A percentile compares a stretch with the other conserved stretches of the same genome.
Evolutionary conservation across 805 yeast genomes (phyloP).

Genomic region (Allodekkera sacchari): DNA sequence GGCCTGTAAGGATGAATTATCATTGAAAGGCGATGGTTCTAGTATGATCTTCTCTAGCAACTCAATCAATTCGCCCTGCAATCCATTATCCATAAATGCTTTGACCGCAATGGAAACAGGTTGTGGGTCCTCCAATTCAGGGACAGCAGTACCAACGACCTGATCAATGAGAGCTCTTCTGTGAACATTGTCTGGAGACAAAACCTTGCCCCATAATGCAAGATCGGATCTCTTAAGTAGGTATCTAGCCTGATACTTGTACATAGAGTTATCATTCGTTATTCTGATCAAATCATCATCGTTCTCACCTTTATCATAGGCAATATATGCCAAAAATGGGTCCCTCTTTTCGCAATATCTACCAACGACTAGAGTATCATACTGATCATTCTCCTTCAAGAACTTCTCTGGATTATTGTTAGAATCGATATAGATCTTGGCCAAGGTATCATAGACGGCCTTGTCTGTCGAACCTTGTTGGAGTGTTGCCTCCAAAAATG

Average conservation of each 20-base stretch:
- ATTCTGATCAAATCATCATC: conserved; percentile 84
- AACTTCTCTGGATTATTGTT: conserved; percentile 97
- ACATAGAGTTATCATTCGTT: conserved; percentile 97
- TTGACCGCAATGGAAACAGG: conserved; percentile 90
- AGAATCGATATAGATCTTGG: conserved; percentile 95
- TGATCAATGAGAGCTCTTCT: conserved; percentile 91
- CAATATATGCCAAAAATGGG: conserved; percentile 95
- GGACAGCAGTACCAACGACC: conserved; percentile 92
- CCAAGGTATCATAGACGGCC: conserved; percentile 89
- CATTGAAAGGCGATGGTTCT: conserved; percentile 96
- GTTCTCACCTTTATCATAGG: conserved; percentile 91
- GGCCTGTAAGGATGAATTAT: conserved; percentile 92
- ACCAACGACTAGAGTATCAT: conserved; percentile 94
- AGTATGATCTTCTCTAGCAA: conserved; percentile 90
- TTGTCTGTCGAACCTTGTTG: conserved; percentile 80
- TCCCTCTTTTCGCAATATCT: conserved; percentile 98
- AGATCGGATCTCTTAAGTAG: conserved; percentile 82
- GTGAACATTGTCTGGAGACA: conserved; percentile 68
- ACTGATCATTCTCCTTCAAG: conserved; percentile 80
- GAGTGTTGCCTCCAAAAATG: conserved; percentile 85
- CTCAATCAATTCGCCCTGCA: conserved; percentile 90
- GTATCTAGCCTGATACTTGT: conserved; percentile 98
- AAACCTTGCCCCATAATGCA: conserved; percentile 72
- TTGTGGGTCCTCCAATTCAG: conserved; percentile 87
- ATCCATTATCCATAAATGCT: conserved; percentile 91